Base-by-base conservation (phyloP, 352 stramenopile species). In the Pythium utonaiense region DNA sequence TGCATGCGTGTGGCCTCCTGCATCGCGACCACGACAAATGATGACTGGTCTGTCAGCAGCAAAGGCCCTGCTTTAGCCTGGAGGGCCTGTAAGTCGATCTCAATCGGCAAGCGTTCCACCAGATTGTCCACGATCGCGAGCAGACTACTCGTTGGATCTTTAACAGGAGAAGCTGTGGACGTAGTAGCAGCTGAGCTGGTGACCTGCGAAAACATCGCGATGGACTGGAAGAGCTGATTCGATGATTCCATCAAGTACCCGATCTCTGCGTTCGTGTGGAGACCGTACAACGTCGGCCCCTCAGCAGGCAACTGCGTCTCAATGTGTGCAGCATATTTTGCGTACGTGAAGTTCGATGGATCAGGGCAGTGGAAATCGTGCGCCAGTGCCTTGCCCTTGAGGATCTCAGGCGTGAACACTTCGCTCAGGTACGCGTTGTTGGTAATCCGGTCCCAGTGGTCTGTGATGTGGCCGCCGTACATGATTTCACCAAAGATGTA, bases 401-500 rank as follows among this genome's bases (percentile, higher is more conserved):
- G 62, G 19, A 88, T 71, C 2, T 85, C 79, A 17, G 70, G 66
- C 9, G 78, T 91, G 57, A 93, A 91, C 22, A 91, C 53, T 42
- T 75, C 64, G 13, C 64, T 68, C 41, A 95, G 45, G 60, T 95
- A 95, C 38, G 77, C 65, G 40, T 87, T 86, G 73, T 90, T 92
- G 27, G 82, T 93, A 57, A 93, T 89, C 7, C 83, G 81, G 51
- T 93, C 85, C 83, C 81, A 93, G 60, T 88, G 74, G 62, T 93
- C 83, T 3, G 83, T 93, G 60, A 95, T 95, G 51, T 95, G 83
- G 14, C 81, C 83, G 48, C 85, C 83, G 70, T 95, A 97, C 89
- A 93, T 94, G 62, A 98, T 97, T 66, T 98, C 90, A 3, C 91
- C 91, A 61, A 98, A 97, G 31, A 97, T 96, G 56, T 96, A 97